Base-by-base conservation (phyloP, 2,329 filamentous ascomycete species). In the Fusarium pseudonygamai region DNA sequence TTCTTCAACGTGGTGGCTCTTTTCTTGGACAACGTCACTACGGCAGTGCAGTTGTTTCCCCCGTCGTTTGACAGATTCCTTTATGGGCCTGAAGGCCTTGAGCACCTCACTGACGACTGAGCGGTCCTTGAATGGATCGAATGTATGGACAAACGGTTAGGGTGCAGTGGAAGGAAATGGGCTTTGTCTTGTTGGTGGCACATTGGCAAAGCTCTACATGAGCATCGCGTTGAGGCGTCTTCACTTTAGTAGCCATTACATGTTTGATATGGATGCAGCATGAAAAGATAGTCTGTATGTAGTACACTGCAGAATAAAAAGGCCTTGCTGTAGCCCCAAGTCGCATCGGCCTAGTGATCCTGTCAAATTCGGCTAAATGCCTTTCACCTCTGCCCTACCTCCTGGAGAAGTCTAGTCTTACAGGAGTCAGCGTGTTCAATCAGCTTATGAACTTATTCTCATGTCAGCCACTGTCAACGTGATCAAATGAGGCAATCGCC, bases 141-240 rank as follows among this genome's bases (percentile, higher is more conserved):
- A 24, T 3, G 7, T 3, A 20, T 15, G 15, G 3, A 14, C 3
- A 14, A 4, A 1, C 4, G 3, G 2, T 5, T 10, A 7, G 0
- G 1, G 12, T 2, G n/a, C 3, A 6, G 13, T 16, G 13, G 3
- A 6, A 15, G 6, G 9, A 9, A 4, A 12, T 3, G 3, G 0
- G 2, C 12, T 6, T 26, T 8, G 13, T 11, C 15, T 18, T 3
- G 3, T 15, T 0, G 13, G n/a, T 20, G 8, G 30, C 16, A 20
- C 7, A 6, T 3, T 34, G 6, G 16, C 12, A 11, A 18, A 7
- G 0, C 6, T 36, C 3, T 24, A 20, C 12, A 15, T 1, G 18
- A 22, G 49, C 0, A 8, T 22, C 2, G 30, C 9, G 30, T 13
- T 13, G 2, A 16, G 34, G 34, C 15, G 15, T 9, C 34, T 9